Conservation (phyloP, 176 grass and related monocot genomes). For the Bothriochloa decipiens region DNA sequence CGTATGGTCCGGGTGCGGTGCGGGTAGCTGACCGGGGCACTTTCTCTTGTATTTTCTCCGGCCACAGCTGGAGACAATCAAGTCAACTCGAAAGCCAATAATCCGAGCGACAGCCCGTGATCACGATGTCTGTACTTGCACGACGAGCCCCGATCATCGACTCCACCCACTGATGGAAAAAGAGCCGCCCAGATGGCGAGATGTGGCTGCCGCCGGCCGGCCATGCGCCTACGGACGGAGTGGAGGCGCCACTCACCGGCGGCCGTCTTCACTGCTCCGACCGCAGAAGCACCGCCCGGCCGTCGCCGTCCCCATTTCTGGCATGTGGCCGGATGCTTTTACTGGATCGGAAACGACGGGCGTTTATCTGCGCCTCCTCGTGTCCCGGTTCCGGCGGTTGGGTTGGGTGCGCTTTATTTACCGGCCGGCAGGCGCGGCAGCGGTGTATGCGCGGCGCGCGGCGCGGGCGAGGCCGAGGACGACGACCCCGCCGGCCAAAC, state of each 20-base stretch:
- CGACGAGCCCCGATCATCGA: not conserved
- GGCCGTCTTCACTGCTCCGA: not conserved
- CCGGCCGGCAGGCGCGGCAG: not conserved
- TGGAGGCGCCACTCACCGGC: not conserved
- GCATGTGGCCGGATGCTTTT: not conserved
- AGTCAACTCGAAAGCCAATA: not conserved
- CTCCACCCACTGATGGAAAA: not conserved
- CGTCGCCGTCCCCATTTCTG: not conserved
- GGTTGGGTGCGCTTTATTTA: not conserved
- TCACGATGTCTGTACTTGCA: not conserved
- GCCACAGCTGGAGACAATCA: not conserved
- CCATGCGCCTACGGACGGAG: not conserved
- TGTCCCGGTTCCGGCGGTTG: not conserved
- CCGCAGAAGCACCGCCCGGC: not conserved
- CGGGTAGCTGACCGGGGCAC: not conserved
- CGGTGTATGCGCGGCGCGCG: not conserved
- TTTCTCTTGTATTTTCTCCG: not conserved
- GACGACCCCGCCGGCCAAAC: slow-evolving; percentile 9
- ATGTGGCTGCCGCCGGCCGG: not conserved
- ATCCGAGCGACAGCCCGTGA: not conserved
- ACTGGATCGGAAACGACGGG: not conserved
- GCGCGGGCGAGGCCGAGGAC: not conserved
- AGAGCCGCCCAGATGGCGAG: not conserved
- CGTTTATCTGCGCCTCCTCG: not conserved
- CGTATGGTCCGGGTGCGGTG: not conserved